phyloP scores from a whole-genome alignment of 2,329 filamentous ascomycete genomes.

The Aureobasidium sp. region DNA sequence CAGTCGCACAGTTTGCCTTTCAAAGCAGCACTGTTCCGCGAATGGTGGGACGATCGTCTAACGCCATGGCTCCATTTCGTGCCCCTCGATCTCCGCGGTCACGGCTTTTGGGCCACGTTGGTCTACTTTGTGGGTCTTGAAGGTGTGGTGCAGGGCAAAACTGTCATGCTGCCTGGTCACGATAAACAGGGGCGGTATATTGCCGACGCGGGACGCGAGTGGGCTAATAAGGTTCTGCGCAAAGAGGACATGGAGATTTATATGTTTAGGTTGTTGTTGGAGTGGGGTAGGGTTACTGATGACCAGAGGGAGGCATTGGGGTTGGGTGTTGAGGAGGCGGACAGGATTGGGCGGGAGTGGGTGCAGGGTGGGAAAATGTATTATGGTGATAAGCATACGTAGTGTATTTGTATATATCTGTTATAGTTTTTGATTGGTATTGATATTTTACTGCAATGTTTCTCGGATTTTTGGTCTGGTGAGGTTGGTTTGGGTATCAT shows the following conservation, averaged over 20 bases:
- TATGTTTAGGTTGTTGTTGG: slow-evolving; percentile 67
- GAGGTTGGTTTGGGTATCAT: no score
- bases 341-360: slow-evolving; percentile 16
- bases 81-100: slow-evolving; percentile 65
- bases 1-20: slow-evolving; percentile 62
- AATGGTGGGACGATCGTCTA: slow-evolving; percentile 72
- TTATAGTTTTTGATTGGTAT: background rate
- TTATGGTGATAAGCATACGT: slow-evolving; percentile 4
- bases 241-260: slow-evolving; percentile 76
- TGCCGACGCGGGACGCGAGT: slow-evolving; percentile 56
- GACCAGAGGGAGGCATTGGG: slow-evolving; percentile 48
- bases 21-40: slow-evolving; percentile 63
- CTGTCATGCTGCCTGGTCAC: slow-evolving; percentile 44
- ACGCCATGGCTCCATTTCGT: slow-evolving; percentile 75
- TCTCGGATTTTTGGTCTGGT: no score
- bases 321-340: slow-evolving; percentile 19
- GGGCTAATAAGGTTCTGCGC: slow-evolving; percentile 57
- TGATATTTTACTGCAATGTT: no score
- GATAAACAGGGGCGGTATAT: slow-evolving; percentile 56
- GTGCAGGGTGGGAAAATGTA: slow-evolving; percentile 13
- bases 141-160: slow-evolving; percentile 39
- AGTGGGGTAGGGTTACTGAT: slow-evolving; percentile 66
- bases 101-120: slow-evolving; percentile 65
- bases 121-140: slow-evolving; percentile 64
- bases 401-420: background rate